Conservation (phyloP, 441 rosid genomes). For the Flueggea neowawraea region DNA sequence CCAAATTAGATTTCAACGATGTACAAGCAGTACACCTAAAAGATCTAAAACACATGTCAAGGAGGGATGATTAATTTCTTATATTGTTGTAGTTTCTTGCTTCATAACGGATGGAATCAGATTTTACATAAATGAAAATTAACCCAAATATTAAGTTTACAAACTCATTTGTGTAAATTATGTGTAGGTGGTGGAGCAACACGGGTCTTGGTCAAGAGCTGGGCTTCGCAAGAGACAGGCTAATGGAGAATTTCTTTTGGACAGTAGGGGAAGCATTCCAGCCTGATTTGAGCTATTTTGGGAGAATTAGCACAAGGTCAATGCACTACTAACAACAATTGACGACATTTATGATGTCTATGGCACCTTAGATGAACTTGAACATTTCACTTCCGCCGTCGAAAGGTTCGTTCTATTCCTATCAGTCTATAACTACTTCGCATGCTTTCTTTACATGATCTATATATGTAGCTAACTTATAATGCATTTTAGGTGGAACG, state of each 20-base stretch:
- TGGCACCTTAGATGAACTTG: constrained; percentile 14
- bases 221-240: constrained; percentile 10
- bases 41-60: constrained; percentile 19
- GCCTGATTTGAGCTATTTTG: constrained; percentile 7
- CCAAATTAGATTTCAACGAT: constrained; percentile 31
- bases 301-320: constrained; percentile 1
- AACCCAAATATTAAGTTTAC: too few relatives aligned
- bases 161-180: not conserved
- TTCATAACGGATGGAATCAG: too few relatives aligned
- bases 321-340: constrained; percentile 2
- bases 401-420: constrained; percentile 2
- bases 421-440: too few relatives aligned
- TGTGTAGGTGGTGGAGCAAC: constrained; percentile 19
- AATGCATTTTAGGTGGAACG: constrained; percentile 21
- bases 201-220: constrained; percentile 6
- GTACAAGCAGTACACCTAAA: constrained; percentile 25
- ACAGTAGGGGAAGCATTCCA: not conserved
- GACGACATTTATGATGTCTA: constrained; percentile 19
- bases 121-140: too few relatives aligned
- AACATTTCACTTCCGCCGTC: constrained; percentile 10
- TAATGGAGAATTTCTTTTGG: not conserved
- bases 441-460: too few relatives aligned
- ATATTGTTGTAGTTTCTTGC: too few relatives aligned
- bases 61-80: too few relatives aligned
- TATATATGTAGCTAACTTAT: not conserved